A percentile compares a stretch with the other conserved stretches of the same genome.
Conservation (phyloP, 2,329 filamentous ascomycete species). For the Xylariaceae sp. region DNA sequence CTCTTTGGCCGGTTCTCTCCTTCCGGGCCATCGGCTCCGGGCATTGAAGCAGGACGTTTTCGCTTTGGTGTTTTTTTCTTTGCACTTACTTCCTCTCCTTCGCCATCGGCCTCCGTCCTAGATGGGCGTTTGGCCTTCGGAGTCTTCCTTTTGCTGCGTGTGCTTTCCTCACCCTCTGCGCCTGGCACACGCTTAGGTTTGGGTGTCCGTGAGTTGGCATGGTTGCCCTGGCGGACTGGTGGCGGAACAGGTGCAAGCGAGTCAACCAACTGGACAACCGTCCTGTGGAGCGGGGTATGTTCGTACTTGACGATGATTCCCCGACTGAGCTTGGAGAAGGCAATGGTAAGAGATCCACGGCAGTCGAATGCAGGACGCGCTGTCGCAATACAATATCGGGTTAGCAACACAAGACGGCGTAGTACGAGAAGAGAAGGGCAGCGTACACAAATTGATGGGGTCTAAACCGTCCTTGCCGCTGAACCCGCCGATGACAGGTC, state of each 20-base stretch:
- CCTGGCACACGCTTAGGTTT: slow-evolving; percentile 30
- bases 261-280: slow-evolving; percentile 49
- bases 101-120: background rate
- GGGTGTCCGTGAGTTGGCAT: slow-evolving; percentile 23
- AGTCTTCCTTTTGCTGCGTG: slow-evolving; percentile 22
- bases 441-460: slow-evolving; percentile 43
- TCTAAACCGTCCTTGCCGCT: slow-evolving; percentile 47
- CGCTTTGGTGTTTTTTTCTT: slow-evolving; percentile 25
- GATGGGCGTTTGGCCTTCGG: background rate
- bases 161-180: slow-evolving; percentile 27
- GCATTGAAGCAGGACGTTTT: slow-evolving; percentile 27
- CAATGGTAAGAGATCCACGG: slow-evolving; percentile 48
- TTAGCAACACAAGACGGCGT: background rate
- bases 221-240: slow-evolving; percentile 24
- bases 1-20: slow-evolving; percentile 27
- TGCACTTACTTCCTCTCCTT: background rate
- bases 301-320: slow-evolving; percentile 53
- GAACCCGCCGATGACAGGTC: slow-evolving; percentile 46
- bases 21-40: slow-evolving; percentile 28
- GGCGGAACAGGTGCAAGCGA: slow-evolving; percentile 43
- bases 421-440: background rate
- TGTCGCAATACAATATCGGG: slow-evolving; percentile 27
- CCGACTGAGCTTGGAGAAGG: slow-evolving; percentile 47
- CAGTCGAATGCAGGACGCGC: slow-evolving; percentile 60
- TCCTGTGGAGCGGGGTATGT: slow-evolving; percentile 56